A percentile compares a stretch with the other conserved stretches of the same genome.
These are phyloP conservation scores for Bombardia bombarda DNA, from an alignment of 495 filamentous ascomycete species.

Conservation along the genomic window DNA sequence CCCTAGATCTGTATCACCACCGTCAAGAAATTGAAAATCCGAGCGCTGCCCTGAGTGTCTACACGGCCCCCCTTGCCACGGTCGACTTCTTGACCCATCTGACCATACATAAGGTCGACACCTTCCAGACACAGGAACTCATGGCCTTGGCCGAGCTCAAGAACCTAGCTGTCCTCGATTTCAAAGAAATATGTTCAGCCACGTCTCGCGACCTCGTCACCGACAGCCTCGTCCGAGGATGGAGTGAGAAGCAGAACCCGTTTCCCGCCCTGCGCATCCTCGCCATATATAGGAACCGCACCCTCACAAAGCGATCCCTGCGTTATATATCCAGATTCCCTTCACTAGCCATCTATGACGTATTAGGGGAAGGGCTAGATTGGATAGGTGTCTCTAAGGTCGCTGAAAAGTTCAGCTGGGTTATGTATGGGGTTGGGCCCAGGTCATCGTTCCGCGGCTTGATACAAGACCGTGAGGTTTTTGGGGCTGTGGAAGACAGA, in stretches of 20 bases:
- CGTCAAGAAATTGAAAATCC: not conserved
- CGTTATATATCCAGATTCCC: not conserved
- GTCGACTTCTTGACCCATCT: not conserved
- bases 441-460: too few relatives aligned
- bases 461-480: too few relatives aligned
- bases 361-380: too few relatives aligned
- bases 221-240: not conserved
- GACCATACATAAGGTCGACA: not conserved
- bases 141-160: not conserved
- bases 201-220: not conserved
- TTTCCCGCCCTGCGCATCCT: not conserved
- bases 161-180: not conserved
- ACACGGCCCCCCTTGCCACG: not conserved
- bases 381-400: too few relatives aligned
- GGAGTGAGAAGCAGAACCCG: not conserved
- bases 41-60: not conserved
- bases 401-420: too few relatives aligned
- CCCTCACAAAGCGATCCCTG: not conserved
- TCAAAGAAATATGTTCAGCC: not conserved
- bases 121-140: not conserved
- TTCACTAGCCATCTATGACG: not conserved
- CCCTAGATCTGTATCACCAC: not conserved
- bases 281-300: not conserved
- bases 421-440: too few relatives aligned
- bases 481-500: too few relatives aligned